phyloP scores from a whole-genome alignment of 2,329 filamentous ascomycete species.

The Leptographium lundbergii region DNA sequence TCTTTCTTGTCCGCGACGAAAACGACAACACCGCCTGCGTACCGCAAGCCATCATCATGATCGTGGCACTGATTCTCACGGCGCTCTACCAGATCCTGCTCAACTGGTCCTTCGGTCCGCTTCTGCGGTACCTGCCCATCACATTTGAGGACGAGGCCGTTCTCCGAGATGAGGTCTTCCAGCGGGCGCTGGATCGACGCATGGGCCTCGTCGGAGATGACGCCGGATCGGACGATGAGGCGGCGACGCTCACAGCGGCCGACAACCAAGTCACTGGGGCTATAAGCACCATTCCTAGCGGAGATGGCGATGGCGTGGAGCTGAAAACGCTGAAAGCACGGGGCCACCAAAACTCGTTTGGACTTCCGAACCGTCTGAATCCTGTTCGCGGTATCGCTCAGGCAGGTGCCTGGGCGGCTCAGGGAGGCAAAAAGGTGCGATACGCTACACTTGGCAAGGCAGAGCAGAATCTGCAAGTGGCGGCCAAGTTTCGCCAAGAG shows the following conservation, averaged over 20 bases:
- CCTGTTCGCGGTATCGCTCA: constrained; percentile 33
- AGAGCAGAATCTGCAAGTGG: constrained; percentile 26
- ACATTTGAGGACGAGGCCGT: constrained; percentile 94
- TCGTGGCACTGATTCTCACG: constrained; percentile 60
- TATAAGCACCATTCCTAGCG: not conserved
- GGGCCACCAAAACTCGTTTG: constrained; percentile 12
- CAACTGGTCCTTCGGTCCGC: constrained; percentile 70
- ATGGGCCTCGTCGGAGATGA: constrained; percentile 46
- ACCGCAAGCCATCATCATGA: constrained; percentile 75
- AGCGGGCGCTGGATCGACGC: constrained; percentile 59
- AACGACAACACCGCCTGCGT: constrained; percentile 44
- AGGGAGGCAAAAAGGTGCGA: constrained; percentile 34
- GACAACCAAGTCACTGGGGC: constrained; percentile 6
- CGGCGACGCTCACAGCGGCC: constrained; percentile 15
- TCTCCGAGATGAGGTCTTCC: constrained; percentile 79
- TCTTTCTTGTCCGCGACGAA: constrained; percentile 61
- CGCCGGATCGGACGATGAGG: constrained; percentile 23
- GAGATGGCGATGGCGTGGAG: constrained; percentile 21
- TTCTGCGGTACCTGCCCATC: constrained; percentile 83
- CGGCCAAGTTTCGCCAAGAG: constrained; percentile 33
- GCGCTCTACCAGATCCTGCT: constrained; percentile 66
- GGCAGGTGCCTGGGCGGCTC: constrained; percentile 34
- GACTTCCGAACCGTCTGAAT: constrained; percentile 19
- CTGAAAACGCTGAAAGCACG: constrained; percentile 18
- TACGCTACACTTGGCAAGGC: constrained; percentile 31